Conservation (phyloP, 768 basidiomycete species). For the Amanita brunnescens region DNA sequence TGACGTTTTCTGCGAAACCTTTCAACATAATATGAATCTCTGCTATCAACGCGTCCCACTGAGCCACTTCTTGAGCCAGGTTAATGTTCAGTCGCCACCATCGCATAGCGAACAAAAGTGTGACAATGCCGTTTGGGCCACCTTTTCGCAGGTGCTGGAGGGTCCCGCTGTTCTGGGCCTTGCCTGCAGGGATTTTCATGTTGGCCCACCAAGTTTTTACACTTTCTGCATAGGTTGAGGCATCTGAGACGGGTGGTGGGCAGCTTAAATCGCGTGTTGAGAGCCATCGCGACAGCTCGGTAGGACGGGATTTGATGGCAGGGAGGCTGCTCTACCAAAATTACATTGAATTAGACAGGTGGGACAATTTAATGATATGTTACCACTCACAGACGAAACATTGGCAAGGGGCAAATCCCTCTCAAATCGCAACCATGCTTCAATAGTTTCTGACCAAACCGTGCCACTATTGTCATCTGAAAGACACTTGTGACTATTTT, state of each 20-base stretch:
- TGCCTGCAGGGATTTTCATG: neutral
- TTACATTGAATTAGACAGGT: neutral
- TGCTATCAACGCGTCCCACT: neutral
- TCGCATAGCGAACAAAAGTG: constrained; percentile 3
- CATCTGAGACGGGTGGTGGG: neutral
- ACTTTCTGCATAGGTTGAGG: neutral
- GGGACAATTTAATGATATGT: neutral
- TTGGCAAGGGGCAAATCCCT: neutral
- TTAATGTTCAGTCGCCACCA: neutral
- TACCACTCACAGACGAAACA: constrained; percentile 3
- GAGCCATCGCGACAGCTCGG: neutral
- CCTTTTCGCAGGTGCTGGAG: neutral
- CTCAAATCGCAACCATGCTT: constrained; percentile 4
- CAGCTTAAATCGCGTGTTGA: neutral
- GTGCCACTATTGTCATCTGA: neutral
- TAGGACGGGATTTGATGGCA: constrained; percentile 1
- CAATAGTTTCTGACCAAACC: neutral
- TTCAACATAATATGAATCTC: neutral
- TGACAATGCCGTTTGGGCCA: constrained; percentile 1
- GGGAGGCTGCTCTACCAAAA: neutral
- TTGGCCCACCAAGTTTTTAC: constrained; percentile 2
- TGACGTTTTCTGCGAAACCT: no score
- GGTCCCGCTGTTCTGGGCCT: neutral
- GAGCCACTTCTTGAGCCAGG: neutral
- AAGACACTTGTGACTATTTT: neutral